Conservation (phyloP, 208 protist genomes). For the Trypanosoma platydactyli region DNA sequence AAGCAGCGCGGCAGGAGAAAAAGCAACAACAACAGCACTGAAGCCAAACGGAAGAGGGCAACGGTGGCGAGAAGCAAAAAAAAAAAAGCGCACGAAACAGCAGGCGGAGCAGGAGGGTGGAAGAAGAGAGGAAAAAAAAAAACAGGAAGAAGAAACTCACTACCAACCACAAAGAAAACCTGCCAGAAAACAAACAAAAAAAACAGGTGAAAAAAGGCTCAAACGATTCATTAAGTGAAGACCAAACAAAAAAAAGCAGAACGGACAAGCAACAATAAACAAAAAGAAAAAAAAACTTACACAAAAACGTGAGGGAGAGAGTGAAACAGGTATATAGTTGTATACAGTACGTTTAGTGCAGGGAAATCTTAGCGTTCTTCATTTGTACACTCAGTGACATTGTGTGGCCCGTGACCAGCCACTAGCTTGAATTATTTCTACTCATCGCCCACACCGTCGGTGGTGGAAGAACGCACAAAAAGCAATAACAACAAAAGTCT, state of each 20-base stretch:
- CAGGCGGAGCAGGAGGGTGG: background rate
- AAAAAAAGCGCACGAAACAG: background rate
- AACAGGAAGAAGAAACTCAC: background rate
- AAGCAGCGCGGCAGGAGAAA: too few species aligned
- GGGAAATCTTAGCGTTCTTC: too few species aligned
- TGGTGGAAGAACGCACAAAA: too few species aligned
- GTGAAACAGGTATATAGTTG: conserved; percentile 1
- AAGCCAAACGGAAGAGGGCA: background rate
- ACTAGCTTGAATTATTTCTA: too few species aligned
- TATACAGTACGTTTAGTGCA: background rate
- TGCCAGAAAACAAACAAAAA: background rate
- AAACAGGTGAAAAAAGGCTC: conserved; percentile 3
- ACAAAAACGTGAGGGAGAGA: background rate
- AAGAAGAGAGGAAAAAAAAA: background rate
- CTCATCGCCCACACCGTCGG: too few species aligned
- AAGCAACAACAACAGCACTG: background rate
- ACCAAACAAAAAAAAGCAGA: conserved; percentile 1
- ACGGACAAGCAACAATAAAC: background rate
- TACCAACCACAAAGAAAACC: background rate
- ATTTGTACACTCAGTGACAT: too few species aligned
- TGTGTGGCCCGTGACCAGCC: too few species aligned
- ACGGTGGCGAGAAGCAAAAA: conserved; percentile 2
- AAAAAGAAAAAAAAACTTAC: conserved; percentile 13
- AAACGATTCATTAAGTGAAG: background rate
- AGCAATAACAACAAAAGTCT: background rate